Conservation (phyloP, 192 early-diverging fungal species). For the Dispira parvispora region DNA sequence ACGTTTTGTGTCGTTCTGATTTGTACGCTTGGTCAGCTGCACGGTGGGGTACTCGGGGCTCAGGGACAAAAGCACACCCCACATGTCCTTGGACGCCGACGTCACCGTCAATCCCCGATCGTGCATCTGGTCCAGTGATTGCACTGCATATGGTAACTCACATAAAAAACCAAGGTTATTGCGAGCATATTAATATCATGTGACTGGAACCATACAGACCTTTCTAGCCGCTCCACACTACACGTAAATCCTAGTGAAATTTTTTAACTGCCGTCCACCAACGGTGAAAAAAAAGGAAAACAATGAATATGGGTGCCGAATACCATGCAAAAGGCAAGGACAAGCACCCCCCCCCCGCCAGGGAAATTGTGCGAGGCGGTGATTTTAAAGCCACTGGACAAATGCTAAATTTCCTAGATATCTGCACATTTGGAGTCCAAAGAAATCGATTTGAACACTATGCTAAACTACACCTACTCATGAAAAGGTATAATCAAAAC, state of each 20-base stretch:
- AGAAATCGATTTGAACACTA: neutral
- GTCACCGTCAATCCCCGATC: slow-evolving; percentile 16
- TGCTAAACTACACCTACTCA: neutral
- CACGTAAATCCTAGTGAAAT: neutral
- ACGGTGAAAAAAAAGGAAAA: neutral
- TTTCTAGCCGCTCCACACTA: neutral
- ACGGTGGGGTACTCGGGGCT: slow-evolving; percentile 28
- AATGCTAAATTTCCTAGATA: neutral
- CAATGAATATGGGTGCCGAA: neutral
- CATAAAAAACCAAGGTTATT: neutral
- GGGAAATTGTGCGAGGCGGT: neutral
- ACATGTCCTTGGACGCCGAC: slow-evolving; percentile 25
- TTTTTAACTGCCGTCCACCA: neutral
- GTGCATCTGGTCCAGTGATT: slow-evolving; percentile 5
- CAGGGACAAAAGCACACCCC: slow-evolving; percentile 30
- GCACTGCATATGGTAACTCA: neutral
- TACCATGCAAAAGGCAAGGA: neutral
- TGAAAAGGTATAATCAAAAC: neutral
- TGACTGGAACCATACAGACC: neutral
- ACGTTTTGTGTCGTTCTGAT: slow-evolving; percentile 11
- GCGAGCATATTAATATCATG: neutral
- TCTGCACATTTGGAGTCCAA: neutral
- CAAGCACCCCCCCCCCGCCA: neutral
- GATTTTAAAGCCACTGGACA: neutral
- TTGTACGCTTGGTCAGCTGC: slow-evolving; percentile 13